Conservation (phyloP, 495 filamentous ascomycete genomes). For the Xylaria palmicola region DNA sequence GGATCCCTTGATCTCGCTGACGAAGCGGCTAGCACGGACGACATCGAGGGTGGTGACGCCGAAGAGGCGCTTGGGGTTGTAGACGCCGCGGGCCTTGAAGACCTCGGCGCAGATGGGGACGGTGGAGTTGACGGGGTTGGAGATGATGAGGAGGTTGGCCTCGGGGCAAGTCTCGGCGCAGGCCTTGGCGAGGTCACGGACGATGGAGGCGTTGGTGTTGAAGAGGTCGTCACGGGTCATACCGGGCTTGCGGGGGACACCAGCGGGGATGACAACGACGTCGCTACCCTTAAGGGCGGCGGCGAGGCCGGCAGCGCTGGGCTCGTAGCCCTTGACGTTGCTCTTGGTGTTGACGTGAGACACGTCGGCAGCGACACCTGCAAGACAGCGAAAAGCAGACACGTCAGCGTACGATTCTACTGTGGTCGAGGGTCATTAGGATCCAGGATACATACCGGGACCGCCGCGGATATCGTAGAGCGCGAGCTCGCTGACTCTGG, state of each 20-base stretch:
- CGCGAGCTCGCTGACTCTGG: constrained; percentile 81
- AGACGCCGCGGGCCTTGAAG: constrained; percentile 89
- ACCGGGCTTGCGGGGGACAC: constrained; percentile 98
- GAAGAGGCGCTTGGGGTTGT: constrained; percentile 98
- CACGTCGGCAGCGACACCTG: constrained; percentile 96
- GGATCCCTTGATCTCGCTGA: constrained; percentile 85
- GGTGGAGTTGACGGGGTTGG: constrained; percentile 99
- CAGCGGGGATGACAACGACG: constrained; percentile 95
- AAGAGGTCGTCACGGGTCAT: constrained; percentile 99
- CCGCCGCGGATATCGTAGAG: constrained; percentile 96
- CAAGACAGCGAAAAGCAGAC: neutral
- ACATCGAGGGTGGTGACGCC: constrained; percentile 99
- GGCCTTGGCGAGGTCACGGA: constrained; percentile 97
- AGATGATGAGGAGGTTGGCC: constrained; percentile 94
- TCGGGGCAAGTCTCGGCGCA: constrained; percentile 84
- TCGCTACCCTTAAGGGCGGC: constrained; percentile 79
- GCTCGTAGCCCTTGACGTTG: constrained; percentile 84
- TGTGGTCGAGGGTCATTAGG: no score
- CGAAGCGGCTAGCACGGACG: constrained; percentile 95
- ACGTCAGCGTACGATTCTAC: neutral
- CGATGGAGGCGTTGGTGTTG: constrained; percentile 99
- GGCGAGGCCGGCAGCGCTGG: constrained; percentile 70
- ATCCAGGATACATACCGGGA: constrained; percentile 78
- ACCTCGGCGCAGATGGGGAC: constrained; percentile 96
- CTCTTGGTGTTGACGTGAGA: constrained; percentile 99